Evolutionary conservation across 2,329 filamentous ascomycete species (phyloP).

Genomic region (Stagonosporopsis rhizophila): DNA sequence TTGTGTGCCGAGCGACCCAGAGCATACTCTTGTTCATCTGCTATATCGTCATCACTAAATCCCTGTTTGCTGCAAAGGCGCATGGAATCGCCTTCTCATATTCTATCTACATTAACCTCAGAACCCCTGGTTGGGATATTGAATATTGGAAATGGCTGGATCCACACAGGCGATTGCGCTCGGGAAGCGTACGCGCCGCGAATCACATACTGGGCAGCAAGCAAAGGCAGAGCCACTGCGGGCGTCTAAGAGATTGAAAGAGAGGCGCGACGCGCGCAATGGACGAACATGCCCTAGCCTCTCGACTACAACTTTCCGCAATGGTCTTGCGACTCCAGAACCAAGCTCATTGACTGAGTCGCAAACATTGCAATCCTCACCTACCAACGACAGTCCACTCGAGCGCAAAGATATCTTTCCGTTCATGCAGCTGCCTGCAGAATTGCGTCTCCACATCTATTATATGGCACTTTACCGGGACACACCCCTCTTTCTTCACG

Average conservation of each 20-base stretch:
- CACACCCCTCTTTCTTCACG: constrained; percentile 41
- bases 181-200: constrained; percentile 17
- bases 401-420: constrained; percentile 36
- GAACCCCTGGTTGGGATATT: not conserved
- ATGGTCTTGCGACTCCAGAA: constrained; percentile 31
- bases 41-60: constrained; percentile 1
- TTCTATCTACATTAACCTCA: not conserved
- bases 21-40: not conserved
- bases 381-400: not conserved
- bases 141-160: constrained; percentile 18
- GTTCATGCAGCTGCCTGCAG: constrained; percentile 55
- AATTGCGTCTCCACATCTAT: constrained; percentile 56
- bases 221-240: constrained; percentile 9
- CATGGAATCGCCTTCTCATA: not conserved
- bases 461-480: constrained; percentile 45
- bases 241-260: constrained; percentile 17
- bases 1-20: not conserved
- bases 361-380: constrained; percentile 4
- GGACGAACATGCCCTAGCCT: not conserved
- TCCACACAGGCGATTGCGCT: not conserved
- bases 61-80: not conserved
- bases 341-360: constrained; percentile 28
- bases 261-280: constrained; percentile 5
- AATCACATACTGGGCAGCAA: constrained; percentile 1
- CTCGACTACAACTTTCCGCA: constrained; percentile 8